Base-by-base conservation (phyloP, 768 basidiomycete genomes). In the Dioszegia hungarica region DNA sequence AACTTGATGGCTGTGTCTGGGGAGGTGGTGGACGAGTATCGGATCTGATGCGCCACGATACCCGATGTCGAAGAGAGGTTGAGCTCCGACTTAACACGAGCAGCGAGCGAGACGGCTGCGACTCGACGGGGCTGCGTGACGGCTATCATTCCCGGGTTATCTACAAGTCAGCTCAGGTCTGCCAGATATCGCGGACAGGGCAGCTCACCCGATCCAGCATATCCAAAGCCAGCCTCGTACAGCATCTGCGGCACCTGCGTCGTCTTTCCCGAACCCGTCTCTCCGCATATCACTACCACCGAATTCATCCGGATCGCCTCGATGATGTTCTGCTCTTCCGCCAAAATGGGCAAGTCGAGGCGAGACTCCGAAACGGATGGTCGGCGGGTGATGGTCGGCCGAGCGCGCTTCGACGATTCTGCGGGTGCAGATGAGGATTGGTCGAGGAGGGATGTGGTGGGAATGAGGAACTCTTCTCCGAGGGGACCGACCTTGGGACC, bases 191-290 rank as follows among this genome's bases (percentile, higher is more conserved):
- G 3, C 3, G 38, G 6, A 40, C 24, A 14, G 20, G 17, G 17
- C 22, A 62, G 75, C 82, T 53, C 72, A 93, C 92, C 90, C 69
- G 88, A 89, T 15, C 81, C 84, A 8, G 84, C 80, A 44, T 83
- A 82, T 1, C 94, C 95, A 72, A 93, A 98, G 0, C 95, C 95
- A 20, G 89, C 90, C 75, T 99, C 95, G 59, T 87, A 97, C n/a
- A 99, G 80, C 77, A 98, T 97, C 74, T 98, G 95, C 11, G 95
- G 95, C 6, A 98, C 85, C 75, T 98, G 95, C 0, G 95, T 99
- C 0, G 95, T 98, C 79, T 98, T 99, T 43, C 95, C 95, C 70
- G 90, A 93, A 46, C 95, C 95, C 15, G 95, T 99, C 80, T 99
- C 94, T 75, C 95, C 86, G 59, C 85, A 87, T 40, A 95, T 85